A percentile compares a stretch with the other conserved stretches of the same genome.
Evolutionary conservation across 108 stramenopile species (phyloP).

Genomic region (Nitzschia putrida): DNA sequence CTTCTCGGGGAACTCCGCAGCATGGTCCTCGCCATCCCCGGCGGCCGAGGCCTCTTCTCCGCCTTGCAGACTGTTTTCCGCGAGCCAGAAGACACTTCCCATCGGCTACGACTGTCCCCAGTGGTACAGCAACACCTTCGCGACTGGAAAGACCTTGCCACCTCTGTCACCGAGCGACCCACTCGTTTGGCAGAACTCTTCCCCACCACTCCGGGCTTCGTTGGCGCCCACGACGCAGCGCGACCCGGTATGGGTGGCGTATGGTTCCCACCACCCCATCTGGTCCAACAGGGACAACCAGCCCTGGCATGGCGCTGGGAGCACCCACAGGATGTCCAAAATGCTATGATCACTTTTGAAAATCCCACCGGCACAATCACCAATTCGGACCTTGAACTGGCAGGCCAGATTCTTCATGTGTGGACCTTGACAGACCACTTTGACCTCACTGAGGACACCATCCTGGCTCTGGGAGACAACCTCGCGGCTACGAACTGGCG

Average conservation of each 20-base stretch:
- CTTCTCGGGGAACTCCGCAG: slow-evolving; percentile 44
- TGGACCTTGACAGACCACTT: slow-evolving; percentile 34
- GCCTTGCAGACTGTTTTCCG: slow-evolving; percentile 36
- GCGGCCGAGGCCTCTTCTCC: slow-evolving; percentile 38
- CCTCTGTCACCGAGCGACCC: slow-evolving; percentile 21
- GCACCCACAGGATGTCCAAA: slow-evolving; percentile 32
- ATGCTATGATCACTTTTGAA: slow-evolving; percentile 10
- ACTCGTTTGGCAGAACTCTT: slow-evolving; percentile 46
- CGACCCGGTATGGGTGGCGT: slow-evolving; percentile 38
- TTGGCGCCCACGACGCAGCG: slow-evolving; percentile 39
- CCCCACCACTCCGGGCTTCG: slow-evolving; percentile 19
- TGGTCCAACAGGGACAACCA: too few species aligned
- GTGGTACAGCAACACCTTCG: slow-evolving; percentile 13
- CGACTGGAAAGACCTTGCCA: slow-evolving; percentile 26
- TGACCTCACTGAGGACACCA: slow-evolving; percentile 40
- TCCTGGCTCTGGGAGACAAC: slow-evolving; percentile 33
- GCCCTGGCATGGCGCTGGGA: slow-evolving; percentile 46
- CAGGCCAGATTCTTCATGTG: slow-evolving; percentile 43
- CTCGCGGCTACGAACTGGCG: slow-evolving; percentile 40
- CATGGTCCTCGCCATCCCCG: slow-evolving; percentile 48
- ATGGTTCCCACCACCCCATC: neutral
- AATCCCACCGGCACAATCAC: slow-evolving; percentile 43
- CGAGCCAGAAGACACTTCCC: neutral
- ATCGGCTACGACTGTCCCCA: slow-evolving; percentile 11
- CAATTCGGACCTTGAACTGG: slow-evolving; percentile 48